Base-by-base conservation (phyloP, 2,329 filamentous ascomycete species). In the Pyrenophora seminiperda region DNA sequence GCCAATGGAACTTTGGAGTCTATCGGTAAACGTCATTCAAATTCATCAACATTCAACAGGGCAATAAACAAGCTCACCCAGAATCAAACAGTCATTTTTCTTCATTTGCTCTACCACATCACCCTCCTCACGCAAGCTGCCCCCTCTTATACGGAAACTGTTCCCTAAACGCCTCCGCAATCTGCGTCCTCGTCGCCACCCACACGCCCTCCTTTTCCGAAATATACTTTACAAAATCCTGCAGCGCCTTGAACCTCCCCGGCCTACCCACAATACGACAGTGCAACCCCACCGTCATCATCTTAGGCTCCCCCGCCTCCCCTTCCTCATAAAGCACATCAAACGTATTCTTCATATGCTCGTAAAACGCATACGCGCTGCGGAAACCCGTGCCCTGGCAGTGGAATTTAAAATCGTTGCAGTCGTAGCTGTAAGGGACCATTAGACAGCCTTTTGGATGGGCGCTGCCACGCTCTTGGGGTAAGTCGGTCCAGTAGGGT, bases 251-350 rank as follows among this genome's bases (percentile, higher is more conserved):
- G 51, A 79, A 79, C 1, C 81, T 71, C 3, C 79, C 81, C 0
- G 81, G 81, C 27, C 79, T 75, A 1, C 81, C 81, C 29, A 79
- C 76, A 45, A 81, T 79, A 5, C 80, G 74, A 54, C 78, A 81
- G 61, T 83, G 80, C 19, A 83, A 61, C 1, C 77, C 79, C 18
- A 83, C 75, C 0, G 81, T 83, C 81, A 83, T 83, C 81, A 83
- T 83, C 38, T 58, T 60, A 3, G 54, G 57, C 7, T 47, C 38
- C 2, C 57, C 57, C 9, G 72, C 72, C 42, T 73, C 63, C 1
- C 79, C 80, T 53, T 82, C 80, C 22, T 78, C 78, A 49, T 82
- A 81, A 24, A 83, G 61, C 14, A 80, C 76, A 57, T 83, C 80
- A 43, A 83, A 83, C 0, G 80, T 77, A 15, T 76, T 76, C 66